A percentile compares a stretch with the other conserved stretches of the same genome.
phyloP scores from a whole-genome alignment of 2,329 filamentous ascomycete species.

The Xylariaceae sp. region DNA sequence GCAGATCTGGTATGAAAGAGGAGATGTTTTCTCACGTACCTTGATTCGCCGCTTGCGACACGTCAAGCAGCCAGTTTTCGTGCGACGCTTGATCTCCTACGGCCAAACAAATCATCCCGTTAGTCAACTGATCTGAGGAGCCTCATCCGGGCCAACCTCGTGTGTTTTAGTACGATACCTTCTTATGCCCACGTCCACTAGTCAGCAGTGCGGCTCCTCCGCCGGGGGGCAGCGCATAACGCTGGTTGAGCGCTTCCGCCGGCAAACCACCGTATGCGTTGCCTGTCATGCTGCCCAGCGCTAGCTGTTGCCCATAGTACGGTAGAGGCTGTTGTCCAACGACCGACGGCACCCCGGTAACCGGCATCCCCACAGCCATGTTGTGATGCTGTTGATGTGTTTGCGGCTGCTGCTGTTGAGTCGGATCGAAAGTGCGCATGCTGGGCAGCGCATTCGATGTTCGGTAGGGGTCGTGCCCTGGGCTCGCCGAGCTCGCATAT shows the following conservation, averaged over 20 bases:
- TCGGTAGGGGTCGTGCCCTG: constrained; percentile 33
- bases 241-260: constrained; percentile 36
- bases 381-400: constrained; percentile 26
- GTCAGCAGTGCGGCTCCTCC: constrained; percentile 44
- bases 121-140: background rate
- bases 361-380: constrained; percentile 34
- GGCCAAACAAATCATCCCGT: constrained; percentile 13
- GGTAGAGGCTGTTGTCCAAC: constrained; percentile 32
- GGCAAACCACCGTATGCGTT: constrained; percentile 39
- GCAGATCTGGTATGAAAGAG: background rate
- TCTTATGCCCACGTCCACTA: constrained; percentile 47
- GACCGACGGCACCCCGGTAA: constrained; percentile 32
- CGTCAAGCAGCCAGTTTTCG: constrained; percentile 60
- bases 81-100: constrained; percentile 60
- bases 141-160: constrained; percentile 5
- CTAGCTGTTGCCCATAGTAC: constrained; percentile 39
- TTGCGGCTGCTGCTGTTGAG: constrained; percentile 15
- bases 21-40: constrained; percentile 37
- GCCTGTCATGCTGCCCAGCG: constrained; percentile 21
- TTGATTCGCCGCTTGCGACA: constrained; percentile 60
- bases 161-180: constrained; percentile 37
- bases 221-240: constrained; percentile 43
- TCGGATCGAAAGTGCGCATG: constrained; percentile 39
- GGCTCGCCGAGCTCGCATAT: constrained; percentile 20
- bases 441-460: constrained; percentile 32